Evolutionary conservation across 2,329 filamentous ascomycete species (phyloP).

Genomic region (Paracoccidioides brasiliensis): DNA sequence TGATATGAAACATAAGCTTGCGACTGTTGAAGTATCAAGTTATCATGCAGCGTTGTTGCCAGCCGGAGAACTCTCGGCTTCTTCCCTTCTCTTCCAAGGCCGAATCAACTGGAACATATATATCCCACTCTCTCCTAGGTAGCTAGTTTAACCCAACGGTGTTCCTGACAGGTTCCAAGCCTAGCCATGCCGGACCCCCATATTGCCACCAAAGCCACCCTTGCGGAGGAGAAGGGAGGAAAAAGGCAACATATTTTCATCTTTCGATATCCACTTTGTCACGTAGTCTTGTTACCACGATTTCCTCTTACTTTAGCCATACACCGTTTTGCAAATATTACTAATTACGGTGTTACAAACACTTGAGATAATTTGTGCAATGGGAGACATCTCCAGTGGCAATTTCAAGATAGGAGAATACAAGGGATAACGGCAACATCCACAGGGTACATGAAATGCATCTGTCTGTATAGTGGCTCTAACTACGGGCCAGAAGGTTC

Average conservation of each 20-base stretch:
- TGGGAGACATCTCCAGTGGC: too few species aligned
- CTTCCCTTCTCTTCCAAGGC: neutral
- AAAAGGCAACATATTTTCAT: neutral
- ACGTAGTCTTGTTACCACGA: neutral
- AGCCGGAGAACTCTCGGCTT: slow-evolving; percentile 1
- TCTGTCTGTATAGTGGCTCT: too few species aligned
- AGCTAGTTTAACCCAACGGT: neutral
- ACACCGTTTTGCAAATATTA: too few species aligned
- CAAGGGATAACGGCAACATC: too few species aligned
- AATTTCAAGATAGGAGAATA: too few species aligned
- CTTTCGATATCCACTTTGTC: neutral
- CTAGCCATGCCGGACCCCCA: neutral
- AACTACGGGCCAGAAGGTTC: too few species aligned
- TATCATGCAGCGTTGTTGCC: neutral
- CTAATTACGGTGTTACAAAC: too few species aligned
- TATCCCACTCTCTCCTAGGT: neutral
- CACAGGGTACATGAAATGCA: too few species aligned
- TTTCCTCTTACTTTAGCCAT: neutral
- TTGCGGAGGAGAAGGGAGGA: neutral
- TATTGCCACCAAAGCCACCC: neutral
- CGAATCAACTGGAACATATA: neutral
- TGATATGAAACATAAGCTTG: neutral
- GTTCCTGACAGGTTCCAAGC: neutral
- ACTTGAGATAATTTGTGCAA: too few species aligned
- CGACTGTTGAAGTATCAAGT: neutral